Evolutionary conservation across 345 rosid species (phyloP), one percentile per base, ranked within the genome.

Genomic region (Lumnitzera littorea): DNA sequence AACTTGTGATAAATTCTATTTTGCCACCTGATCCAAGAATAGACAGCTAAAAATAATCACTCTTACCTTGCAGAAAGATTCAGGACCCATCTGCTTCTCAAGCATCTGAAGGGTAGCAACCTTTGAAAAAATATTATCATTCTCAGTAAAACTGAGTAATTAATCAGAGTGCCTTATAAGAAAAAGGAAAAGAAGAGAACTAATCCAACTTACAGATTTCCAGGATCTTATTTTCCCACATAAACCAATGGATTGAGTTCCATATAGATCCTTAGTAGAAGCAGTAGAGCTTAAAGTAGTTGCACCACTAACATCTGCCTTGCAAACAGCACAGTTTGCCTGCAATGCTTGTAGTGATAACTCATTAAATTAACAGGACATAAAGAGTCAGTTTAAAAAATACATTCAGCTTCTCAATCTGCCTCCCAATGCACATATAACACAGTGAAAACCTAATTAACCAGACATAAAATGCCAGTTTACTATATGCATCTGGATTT

Each of bases 61-160:
- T 24, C 85, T 72, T 82, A 94, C 99, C 76, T 84, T 90, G 47
- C 91, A 83, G 71, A 94, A 94, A 62, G 83, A 85, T 68, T 94
- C 96, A 2, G 99, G 91, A 56, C 99, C 99, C 99, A 94, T 90
- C 76, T 94, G 99, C 83, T 94, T 94, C 79, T 94, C 99, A 80
- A 94, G 65, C 95, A 94, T 87, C 77, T 94, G 97, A 74, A 94
- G 85, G 67, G 87, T 81, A 55, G 99, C 91, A 60, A 89, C 99
- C 99, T 94, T 67, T 50, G 56, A 51, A 25, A 57, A 60, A 64
- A 54, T 3, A 48, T 20, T 3, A 23, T 50, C 46, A 57, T 15
- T 50, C 50, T 55, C 13, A 12, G 12, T 14, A 46, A 31, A 23
- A 60, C 11, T 52, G 65, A 68, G 20, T 24, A 58, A 53, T 64